Evolutionary conservation across 2,329 filamentous ascomycete genomes (phyloP).

Genomic region (Sclerotinia subarctica): DNA sequence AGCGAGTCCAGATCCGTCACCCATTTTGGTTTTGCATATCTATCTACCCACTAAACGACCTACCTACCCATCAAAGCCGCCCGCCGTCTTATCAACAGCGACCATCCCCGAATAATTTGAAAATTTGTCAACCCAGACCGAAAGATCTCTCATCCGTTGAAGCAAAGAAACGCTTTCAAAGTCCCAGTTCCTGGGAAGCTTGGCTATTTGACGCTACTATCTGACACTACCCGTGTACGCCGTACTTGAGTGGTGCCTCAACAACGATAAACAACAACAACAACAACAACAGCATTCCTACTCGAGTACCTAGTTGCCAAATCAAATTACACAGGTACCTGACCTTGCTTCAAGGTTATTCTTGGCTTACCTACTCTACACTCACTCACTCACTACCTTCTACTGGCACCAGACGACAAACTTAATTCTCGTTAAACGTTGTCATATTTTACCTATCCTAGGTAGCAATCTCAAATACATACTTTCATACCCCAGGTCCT

Average conservation of each 20-base stretch:
- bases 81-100: constrained; percentile 7
- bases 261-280: too few relatives aligned
- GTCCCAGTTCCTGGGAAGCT: background rate
- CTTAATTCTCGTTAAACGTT: background rate
- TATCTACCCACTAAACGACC: background rate
- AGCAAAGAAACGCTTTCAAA: background rate
- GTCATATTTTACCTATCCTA: background rate
- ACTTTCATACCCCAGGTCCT: background rate
- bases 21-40: background rate
- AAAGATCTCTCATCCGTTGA: background rate
- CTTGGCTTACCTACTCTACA: too few relatives aligned
- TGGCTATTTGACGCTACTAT: background rate
- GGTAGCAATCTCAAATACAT: background rate
- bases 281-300: too few relatives aligned
- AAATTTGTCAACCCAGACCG: background rate
- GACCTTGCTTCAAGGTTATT: background rate
- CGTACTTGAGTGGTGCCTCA: too few relatives aligned
- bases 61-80: background rate
- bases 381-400: background rate
- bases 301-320: too few relatives aligned
- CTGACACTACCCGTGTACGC: too few relatives aligned
- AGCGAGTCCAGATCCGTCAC: constrained; percentile 1
- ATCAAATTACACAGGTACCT: background rate
- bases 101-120: background rate
- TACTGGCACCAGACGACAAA: background rate